Conservation (phyloP, 2,329 filamentous ascomycete species). For the Endocalyx cinctus region DNA sequence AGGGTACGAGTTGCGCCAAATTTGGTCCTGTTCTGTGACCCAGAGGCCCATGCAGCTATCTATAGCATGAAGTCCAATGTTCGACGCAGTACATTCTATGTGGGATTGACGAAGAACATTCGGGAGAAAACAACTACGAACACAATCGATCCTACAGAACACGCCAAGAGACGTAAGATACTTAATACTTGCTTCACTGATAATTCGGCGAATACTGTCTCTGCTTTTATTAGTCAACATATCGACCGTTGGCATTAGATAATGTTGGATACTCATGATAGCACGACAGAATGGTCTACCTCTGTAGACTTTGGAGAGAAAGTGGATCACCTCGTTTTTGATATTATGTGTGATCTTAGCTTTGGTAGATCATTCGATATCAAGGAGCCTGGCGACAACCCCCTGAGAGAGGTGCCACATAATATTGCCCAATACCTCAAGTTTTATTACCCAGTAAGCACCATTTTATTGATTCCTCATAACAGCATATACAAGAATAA, state of each 20-base stretch:
- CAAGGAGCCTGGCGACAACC: slow-evolving; percentile 19
- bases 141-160: slow-evolving; percentile 12
- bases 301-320: slow-evolving; percentile 10
- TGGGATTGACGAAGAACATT: slow-evolving; percentile 4
- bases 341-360: slow-evolving; percentile 18
- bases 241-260: slow-evolving; percentile 19
- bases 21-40: slow-evolving; percentile 14
- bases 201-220: slow-evolving; percentile 12
- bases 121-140: slow-evolving; percentile 11
- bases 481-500: too few species aligned
- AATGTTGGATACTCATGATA: slow-evolving; percentile 1
- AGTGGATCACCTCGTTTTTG: slow-evolving; percentile 11
- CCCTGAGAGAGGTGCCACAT: slow-evolving; percentile 11
- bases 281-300: slow-evolving; percentile 10
- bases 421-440: slow-evolving; percentile 10
- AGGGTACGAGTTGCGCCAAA: slow-evolving; percentile 14
- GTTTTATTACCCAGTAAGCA: slow-evolving; percentile 14
- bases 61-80: slow-evolving; percentile 20
- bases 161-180: slow-evolving; percentile 14
- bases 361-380: slow-evolving; percentile 21
- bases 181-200: slow-evolving; percentile 19
- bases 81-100: slow-evolving; percentile 14
- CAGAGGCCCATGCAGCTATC: slow-evolving; percentile 13
- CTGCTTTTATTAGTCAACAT: slow-evolving; percentile 14
- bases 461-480: neutral